A percentile compares a stretch with the other conserved stretches of the same genome.
phyloP scores from a whole-genome alignment of 108 stramenopile species.

The Skeletonema potamos region DNA sequence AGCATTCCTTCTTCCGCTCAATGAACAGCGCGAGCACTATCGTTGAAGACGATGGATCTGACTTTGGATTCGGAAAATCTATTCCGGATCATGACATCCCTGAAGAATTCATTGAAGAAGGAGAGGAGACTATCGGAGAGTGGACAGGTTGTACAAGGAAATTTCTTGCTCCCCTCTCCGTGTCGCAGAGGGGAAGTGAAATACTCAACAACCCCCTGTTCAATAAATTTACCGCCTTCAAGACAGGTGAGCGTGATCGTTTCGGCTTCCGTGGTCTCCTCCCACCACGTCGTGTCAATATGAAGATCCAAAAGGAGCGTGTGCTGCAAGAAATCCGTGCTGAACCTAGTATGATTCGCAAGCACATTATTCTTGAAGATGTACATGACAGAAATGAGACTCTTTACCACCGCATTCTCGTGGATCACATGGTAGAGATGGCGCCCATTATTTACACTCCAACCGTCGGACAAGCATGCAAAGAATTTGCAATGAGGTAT shows the following conservation, averaged over 20 bases:
- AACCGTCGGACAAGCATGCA: conserved; percentile 97
- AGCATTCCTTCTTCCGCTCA: neutral
- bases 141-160: neutral
- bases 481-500: conserved; percentile 76
- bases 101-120: neutral
- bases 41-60: neutral
- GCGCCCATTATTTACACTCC: conserved; percentile 98
- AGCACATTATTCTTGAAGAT: conserved; percentile 90
- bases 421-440: conserved; percentile 94
- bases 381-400: conserved; percentile 97
- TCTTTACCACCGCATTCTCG: conserved; percentile 93
- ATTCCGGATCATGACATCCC: neutral
- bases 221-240: conserved; percentile 90
- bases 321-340: conserved; percentile 64
- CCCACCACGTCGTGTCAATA: conserved; percentile 67
- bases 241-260: conserved; percentile 87
- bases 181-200: neutral
- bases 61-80: neutral
- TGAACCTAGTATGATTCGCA: conserved; percentile 78
- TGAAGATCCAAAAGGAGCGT: conserved; percentile 68
- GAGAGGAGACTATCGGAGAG: neutral
- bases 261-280: conserved; percentile 85
- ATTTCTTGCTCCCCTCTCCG: neutral
- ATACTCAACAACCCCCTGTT: conserved; percentile 68
- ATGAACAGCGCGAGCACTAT: neutral